Percentiles rank a stretch among this genome's conserved stretches.
phyloP scores from a whole-genome alignment of 73 alveolate genomes.

The Uronychia setigera region DNA sequence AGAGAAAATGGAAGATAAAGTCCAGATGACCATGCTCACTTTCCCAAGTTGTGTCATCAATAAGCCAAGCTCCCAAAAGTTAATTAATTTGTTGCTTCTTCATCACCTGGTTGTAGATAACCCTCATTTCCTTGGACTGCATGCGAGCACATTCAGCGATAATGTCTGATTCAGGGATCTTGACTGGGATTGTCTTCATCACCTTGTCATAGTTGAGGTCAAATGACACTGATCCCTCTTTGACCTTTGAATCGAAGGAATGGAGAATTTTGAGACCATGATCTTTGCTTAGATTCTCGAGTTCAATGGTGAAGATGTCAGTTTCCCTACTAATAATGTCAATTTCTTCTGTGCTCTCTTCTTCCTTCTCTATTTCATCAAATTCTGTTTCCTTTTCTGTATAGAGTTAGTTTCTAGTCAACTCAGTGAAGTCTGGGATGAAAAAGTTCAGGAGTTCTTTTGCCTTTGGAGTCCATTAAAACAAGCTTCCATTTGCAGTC shows the following conservation, averaged over 20 bases:
- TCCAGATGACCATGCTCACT: too few relatives aligned
- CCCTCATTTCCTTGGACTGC: too few relatives aligned
- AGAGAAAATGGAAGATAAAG: too few relatives aligned
- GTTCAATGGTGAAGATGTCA: background rate
- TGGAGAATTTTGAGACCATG: background rate
- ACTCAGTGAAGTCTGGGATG: constrained; percentile 48
- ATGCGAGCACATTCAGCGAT: too few relatives aligned
- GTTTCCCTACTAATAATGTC: background rate
- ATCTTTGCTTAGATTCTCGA: background rate
- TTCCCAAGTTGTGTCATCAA: too few relatives aligned
- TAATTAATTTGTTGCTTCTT: too few relatives aligned
- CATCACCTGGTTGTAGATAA: too few relatives aligned
- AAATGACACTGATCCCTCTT: background rate
- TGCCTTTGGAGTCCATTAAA: constrained; percentile 35
- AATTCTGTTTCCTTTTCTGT: constrained; percentile 54
- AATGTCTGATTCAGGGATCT: too few relatives aligned
- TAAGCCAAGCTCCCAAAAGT: too few relatives aligned
- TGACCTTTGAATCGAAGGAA: background rate
- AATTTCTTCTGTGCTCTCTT: constrained; percentile 20
- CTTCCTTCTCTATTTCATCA: constrained; percentile 17
- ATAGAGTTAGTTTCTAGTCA: constrained; percentile 33
- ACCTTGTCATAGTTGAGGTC: background rate
- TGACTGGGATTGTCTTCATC: background rate
- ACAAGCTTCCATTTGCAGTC: constrained; percentile 42
- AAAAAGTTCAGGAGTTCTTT: constrained; percentile 26